A percentile compares a stretch with the other conserved stretches of the same genome.
phyloP scores from a whole-genome alignment of 2,329 filamentous ascomycete species.

The Penicillium decumbens region DNA sequence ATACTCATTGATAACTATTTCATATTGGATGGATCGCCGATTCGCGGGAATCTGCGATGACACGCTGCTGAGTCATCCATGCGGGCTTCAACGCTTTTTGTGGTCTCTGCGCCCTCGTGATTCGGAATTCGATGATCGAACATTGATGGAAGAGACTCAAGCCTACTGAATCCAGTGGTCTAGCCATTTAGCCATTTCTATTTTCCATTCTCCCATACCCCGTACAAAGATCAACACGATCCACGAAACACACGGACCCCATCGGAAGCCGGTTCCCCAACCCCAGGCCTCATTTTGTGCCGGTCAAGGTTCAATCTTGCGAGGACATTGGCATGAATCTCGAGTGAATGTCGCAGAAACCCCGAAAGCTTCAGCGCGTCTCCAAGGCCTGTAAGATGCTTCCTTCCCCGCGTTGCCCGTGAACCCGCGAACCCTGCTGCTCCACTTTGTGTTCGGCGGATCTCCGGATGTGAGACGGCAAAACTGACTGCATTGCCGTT shows the following conservation, averaged over 20 bases:
- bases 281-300: conserved; percentile 2
- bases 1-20: neutral
- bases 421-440: neutral
- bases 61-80: neutral
- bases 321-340: conserved; percentile 8
- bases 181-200: neutral
- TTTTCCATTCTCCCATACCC: neutral
- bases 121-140: neutral
- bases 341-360: conserved; percentile 26
- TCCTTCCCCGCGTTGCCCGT: neutral
- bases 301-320: neutral
- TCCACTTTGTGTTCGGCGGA: conserved; percentile 11
- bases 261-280: neutral
- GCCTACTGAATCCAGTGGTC: neutral
- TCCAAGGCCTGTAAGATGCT: conserved; percentile 25
- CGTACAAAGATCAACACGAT: neutral
- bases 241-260: neutral
- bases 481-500: conserved; percentile 7
- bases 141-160: neutral
- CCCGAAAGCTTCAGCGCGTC: conserved; percentile 26
- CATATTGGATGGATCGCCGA: neutral
- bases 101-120: neutral
- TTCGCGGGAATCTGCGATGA: neutral
- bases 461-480: conserved; percentile 1
- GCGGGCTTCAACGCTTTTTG: neutral